Evolutionary conservation across 2,329 filamentous ascomycete genomes (phyloP).

Genomic region (Beauveria bassiana): DNA sequence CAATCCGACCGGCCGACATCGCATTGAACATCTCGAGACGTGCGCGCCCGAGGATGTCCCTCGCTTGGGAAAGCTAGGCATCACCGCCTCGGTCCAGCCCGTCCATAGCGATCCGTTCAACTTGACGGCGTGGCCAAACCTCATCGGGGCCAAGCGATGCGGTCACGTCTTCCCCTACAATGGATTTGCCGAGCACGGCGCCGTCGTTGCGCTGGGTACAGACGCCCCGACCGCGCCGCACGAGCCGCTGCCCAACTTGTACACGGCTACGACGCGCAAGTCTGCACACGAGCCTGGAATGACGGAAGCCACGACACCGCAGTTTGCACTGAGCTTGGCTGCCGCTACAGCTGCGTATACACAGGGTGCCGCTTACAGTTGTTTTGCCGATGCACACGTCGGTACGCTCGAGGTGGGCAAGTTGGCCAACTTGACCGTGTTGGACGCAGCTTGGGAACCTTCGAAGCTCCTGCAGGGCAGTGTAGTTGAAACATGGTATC

Average conservation of each 20-base stretch:
- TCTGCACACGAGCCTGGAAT: conserved; percentile 37
- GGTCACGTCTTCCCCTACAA: conserved; percentile 51
- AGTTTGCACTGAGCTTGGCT: conserved; percentile 41
- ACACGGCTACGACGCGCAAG: conserved; percentile 44
- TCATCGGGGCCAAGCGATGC: conserved; percentile 44
- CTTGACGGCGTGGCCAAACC: conserved; percentile 44
- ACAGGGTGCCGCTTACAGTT: conserved; percentile 41
- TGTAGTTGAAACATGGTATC: conserved; percentile 42
- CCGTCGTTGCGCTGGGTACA: conserved; percentile 44
- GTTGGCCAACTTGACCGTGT: conserved; percentile 45
- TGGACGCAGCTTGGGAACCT: conserved; percentile 40
- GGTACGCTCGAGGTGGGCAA: conserved; percentile 43
- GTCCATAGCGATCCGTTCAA: conserved; percentile 50
- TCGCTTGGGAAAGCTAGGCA: conserved; percentile 46
- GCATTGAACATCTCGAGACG: conserved; percentile 57
- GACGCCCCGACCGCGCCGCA: conserved; percentile 49
- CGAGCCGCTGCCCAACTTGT: conserved; percentile 42
- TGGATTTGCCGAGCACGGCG: conserved; percentile 45
- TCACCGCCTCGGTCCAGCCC: conserved; percentile 49
- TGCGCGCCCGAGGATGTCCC: conserved; percentile 45
- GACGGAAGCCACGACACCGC: conserved; percentile 36
- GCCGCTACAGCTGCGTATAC: conserved; percentile 44
- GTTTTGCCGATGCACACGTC: conserved; percentile 40
- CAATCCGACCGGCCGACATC: conserved; percentile 40
- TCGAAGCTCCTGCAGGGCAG: conserved; percentile 36